Evolutionary conservation across 2,329 filamentous ascomycete species (phyloP).

Genomic region (Aspergillus flavus): DNA sequence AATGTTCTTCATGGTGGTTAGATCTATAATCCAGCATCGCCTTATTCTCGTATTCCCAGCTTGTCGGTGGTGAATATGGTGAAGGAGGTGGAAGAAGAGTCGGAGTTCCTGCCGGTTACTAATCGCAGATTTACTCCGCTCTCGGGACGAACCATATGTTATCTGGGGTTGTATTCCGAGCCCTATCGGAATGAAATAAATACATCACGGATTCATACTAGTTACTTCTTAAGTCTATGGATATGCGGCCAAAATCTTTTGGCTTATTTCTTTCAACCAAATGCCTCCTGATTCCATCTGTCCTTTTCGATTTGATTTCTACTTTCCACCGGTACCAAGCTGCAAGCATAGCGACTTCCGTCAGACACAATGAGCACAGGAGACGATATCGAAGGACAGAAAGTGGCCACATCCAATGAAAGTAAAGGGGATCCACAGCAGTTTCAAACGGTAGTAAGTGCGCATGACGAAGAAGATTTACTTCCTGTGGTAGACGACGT

Average conservation of each 20-base stretch:
- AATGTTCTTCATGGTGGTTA: not conserved
- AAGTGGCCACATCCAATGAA: not conserved
- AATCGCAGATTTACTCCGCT: not conserved
- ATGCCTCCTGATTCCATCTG: not conserved
- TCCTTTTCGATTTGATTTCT: not conserved
- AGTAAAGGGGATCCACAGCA: not conserved
- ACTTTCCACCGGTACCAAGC: not conserved
- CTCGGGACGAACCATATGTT: not conserved
- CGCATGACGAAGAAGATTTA: not conserved
- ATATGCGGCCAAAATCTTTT: not conserved
- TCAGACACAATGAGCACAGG: not conserved
- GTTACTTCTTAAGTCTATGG: too few relatives aligned
- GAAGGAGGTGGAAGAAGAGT: not conserved
- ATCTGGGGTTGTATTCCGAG: not conserved
- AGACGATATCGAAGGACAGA: not conserved
- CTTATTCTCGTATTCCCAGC: not conserved
- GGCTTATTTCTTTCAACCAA: not conserved
- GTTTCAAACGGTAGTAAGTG: not conserved
- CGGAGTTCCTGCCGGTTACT: not conserved
- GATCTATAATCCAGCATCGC: not conserved
- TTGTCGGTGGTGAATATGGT: not conserved
- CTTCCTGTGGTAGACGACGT: not conserved
- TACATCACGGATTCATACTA: not conserved
- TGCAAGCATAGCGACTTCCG: not conserved
- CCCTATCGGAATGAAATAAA: not conserved